Evolutionary conservation across 73 alveolate species (phyloP), one percentile per base, ranked within the genome.

Genomic region (Effrenium voratum): DNA sequence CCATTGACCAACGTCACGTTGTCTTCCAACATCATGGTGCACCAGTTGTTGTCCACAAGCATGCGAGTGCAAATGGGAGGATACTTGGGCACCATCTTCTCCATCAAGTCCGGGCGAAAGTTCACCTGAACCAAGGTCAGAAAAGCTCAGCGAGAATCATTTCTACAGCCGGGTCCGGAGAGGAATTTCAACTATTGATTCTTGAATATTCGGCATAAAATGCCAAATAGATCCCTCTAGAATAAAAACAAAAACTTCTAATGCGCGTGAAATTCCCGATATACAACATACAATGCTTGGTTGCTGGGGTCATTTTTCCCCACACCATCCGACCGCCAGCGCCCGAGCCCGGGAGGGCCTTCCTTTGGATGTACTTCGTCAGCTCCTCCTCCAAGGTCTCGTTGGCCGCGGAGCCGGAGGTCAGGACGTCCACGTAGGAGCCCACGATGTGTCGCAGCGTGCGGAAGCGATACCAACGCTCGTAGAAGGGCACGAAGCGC

Each of bases 31-130:
- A 77, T 41, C 88, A 77, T 41, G 45, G 59, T 45, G 63, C 59
- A 77, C 88, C 88, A 77, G 88, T 45, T 45, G 88, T 77, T 77
- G 44, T 77, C 88, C 88, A 77, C 88, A 59, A 77, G 63, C 66
- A 77, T 41, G 88, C 88, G 88, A 40, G 88, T 77, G 88, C 88
- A 77, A 77, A 45, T 45, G 43, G 88, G 88, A 22, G 88, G 88
- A 40, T 77, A 77, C 66, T 77, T 45, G 43, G 88, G 88, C 59
- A 77, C 66, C 63, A 45, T 45, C 88, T 77, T 77, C 44, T 77
- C 63, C 16, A 77, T 43, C 43, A 77, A 32, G 41, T 77, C 88
- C 6, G 88, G 88, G 88, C 63, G 88, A 73, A 73, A 73, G 50
- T 73, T 73, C 84, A 73, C 84, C n/a, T n/a, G n/a, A n/a, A n/a